Conservation (phyloP, 805 yeast species). For the Cyberlindnera mrakii region DNA sequence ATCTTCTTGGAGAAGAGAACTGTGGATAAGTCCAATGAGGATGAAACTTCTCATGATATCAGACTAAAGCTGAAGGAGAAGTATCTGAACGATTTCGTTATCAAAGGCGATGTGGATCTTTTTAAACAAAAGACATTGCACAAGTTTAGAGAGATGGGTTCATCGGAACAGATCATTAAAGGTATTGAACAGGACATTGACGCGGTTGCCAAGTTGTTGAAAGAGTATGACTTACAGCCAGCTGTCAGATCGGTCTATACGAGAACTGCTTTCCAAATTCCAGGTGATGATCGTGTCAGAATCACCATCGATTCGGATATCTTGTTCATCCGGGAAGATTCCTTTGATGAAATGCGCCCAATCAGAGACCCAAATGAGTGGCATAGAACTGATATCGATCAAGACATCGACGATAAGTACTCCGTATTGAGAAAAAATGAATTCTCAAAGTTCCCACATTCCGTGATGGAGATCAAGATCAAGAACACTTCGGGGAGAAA, state of each 20-base stretch:
- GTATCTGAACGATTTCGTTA: constrained; percentile 67
- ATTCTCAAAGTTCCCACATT: constrained; percentile 72
- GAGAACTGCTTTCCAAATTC: constrained; percentile 95
- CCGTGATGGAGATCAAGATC: constrained; percentile 83
- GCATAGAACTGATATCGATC: constrained; percentile 92
- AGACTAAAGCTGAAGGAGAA: constrained; percentile 74
- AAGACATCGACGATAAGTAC: constrained; percentile 61
- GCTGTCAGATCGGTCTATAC: constrained; percentile 80
- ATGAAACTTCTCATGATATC: constrained; percentile 55
- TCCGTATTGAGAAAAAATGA: constrained; percentile 81
- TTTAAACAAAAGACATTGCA: constrained; percentile 45
- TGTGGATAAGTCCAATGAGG: constrained; percentile 46
- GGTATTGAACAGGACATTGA: constrained; percentile 49
- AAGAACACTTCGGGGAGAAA: constrained; percentile 37
- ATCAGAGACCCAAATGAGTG: constrained; percentile 83
- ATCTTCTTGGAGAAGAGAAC: constrained; percentile 75
- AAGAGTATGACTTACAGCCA: constrained; percentile 69
- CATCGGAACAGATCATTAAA: constrained; percentile 45
- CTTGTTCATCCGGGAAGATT: constrained; percentile 81
- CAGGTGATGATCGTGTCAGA: constrained; percentile 92
- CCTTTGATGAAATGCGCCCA: constrained; percentile 79
- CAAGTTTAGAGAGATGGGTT: constrained; percentile 59
- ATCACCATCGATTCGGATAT: constrained; percentile 88
- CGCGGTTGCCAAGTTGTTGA: constrained; percentile 57
- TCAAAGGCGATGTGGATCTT: constrained; percentile 38